Evolutionary conservation across 208 protist species (phyloP).

Genomic region (Crithidia sp.): DNA sequence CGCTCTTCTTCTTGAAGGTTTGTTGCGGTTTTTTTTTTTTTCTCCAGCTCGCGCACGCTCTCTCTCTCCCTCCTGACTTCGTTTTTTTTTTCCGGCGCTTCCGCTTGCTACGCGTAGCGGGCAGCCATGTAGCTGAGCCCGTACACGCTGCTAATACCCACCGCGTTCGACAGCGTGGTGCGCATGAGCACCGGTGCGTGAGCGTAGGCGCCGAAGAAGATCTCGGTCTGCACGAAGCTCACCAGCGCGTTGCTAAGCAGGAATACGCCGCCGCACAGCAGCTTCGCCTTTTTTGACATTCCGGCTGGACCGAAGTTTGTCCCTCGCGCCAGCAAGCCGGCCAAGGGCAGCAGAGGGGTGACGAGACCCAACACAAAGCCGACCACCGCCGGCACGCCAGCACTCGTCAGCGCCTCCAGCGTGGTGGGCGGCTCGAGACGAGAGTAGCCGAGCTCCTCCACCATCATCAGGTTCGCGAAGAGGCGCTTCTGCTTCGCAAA

Average conservation of each 20-base stretch:
- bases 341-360: conserved; percentile 31
- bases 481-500: conserved; percentile 83
- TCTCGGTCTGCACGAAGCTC: conserved; percentile 66
- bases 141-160: conserved; percentile 46
- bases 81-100: neutral
- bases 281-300: conserved; percentile 12
- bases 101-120: conserved; percentile 16
- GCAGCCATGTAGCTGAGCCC: conserved; percentile 39
- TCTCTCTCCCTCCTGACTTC: neutral
- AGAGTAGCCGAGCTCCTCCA: conserved; percentile 94
- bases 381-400: conserved; percentile 57
- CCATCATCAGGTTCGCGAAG: conserved; percentile 95
- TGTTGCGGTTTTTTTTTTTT: too few species aligned
- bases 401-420: conserved; percentile 64
- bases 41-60: too few species aligned
- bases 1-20: too few species aligned
- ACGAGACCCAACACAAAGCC: conserved; percentile 58
- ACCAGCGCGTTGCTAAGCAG: conserved; percentile 30
- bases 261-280: conserved; percentile 35
- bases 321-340: conserved; percentile 9
- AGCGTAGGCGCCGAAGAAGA: conserved; percentile 84
- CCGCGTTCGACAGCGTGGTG: conserved; percentile 41
- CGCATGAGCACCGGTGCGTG: conserved; percentile 35
- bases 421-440: conserved; percentile 75
- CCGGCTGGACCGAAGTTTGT: neutral